A percentile compares a stretch with the other conserved stretches of the same genome.
phyloP scores from a whole-genome alignment of 768 basidiomycete genomes.

The Atractiella rhizophila region DNA sequence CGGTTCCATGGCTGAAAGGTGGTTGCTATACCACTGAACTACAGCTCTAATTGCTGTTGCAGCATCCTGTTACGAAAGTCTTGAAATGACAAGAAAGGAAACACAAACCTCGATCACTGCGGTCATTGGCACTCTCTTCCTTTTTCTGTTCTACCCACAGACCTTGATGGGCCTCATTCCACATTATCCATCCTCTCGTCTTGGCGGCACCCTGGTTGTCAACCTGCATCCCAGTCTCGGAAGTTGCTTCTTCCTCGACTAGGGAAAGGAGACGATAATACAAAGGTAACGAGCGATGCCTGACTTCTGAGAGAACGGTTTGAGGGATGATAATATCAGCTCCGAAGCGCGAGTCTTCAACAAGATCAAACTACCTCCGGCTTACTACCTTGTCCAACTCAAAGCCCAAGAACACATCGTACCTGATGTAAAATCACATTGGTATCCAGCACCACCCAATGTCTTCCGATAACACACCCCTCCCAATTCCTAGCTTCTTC shows the following conservation, averaged over 20 bases:
- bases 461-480: conserved; percentile 19
- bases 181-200: conserved; percentile 24
- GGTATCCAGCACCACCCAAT: conserved; percentile 75
- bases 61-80: background rate
- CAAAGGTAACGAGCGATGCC: conserved; percentile 73
- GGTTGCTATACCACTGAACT: conserved; percentile 59
- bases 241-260: conserved; percentile 44
- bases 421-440: conserved; percentile 84
- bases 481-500: conserved; percentile 12
- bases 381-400: too few species aligned
- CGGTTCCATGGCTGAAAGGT: conserved; percentile 19
- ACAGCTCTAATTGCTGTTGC: conserved; percentile 59
- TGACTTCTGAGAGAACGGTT: conserved; percentile 86
- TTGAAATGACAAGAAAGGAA: background rate
- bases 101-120: conserved; percentile 62
- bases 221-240: too few species aligned
- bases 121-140: conserved; percentile 67
- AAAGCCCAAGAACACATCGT: conserved; percentile 11
- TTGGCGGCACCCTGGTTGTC: conserved; percentile 31
- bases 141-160: conserved; percentile 40
- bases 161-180: conserved; percentile 29
- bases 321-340: conserved; percentile 72
- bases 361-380: conserved; percentile 93
- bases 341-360: conserved; percentile 48
- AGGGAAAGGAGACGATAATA: conserved; percentile 76